Evolutionary conservation across 352 stramenopile species (phyloP).

Genomic region (Saprolegnia diclina): DNA sequence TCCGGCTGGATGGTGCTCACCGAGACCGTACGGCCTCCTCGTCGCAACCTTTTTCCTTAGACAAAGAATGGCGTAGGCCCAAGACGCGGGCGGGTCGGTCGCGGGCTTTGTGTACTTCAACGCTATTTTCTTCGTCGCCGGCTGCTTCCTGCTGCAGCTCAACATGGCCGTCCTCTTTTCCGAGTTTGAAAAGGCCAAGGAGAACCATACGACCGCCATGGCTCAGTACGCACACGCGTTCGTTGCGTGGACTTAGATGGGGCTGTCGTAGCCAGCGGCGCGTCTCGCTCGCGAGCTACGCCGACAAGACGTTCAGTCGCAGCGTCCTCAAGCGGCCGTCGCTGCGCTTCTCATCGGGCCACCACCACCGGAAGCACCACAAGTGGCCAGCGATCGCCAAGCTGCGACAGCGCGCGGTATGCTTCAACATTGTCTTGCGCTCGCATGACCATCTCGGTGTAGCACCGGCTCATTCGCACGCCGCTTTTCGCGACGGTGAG

Average conservation of each 20-base stretch:
- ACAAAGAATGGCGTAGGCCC: too few relatives aligned
- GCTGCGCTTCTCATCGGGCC: neutral
- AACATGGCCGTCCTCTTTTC: slow-evolving; percentile 75
- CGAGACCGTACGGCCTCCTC: slow-evolving; percentile 79
- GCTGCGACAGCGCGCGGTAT: too few relatives aligned
- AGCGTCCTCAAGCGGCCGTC: neutral
- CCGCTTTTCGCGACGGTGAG: slow-evolving; percentile 49
- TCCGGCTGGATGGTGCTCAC: slow-evolving; percentile 86
- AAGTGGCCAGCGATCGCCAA: too few relatives aligned
- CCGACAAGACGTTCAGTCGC: neutral
- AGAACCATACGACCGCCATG: neutral
- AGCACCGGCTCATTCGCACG: slow-evolving; percentile 31
- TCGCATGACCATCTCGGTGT: neutral
- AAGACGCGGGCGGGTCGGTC: slow-evolving; percentile 36
- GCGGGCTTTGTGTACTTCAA: slow-evolving; percentile 70
- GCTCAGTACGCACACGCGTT: neutral
- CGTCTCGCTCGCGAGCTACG: neutral
- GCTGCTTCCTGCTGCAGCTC: slow-evolving; percentile 81
- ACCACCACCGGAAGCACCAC: too few relatives aligned
- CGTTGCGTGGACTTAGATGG: neutral
- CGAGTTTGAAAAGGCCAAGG: slow-evolving; percentile 31
- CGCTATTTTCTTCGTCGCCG: slow-evolving; percentile 65
- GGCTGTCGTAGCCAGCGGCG: neutral
- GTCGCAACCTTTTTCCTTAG: too few relatives aligned
- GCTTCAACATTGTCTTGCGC: neutral